phyloP scores from a whole-genome alignment of 805 yeast genomes.

The Candida maesae region DNA sequence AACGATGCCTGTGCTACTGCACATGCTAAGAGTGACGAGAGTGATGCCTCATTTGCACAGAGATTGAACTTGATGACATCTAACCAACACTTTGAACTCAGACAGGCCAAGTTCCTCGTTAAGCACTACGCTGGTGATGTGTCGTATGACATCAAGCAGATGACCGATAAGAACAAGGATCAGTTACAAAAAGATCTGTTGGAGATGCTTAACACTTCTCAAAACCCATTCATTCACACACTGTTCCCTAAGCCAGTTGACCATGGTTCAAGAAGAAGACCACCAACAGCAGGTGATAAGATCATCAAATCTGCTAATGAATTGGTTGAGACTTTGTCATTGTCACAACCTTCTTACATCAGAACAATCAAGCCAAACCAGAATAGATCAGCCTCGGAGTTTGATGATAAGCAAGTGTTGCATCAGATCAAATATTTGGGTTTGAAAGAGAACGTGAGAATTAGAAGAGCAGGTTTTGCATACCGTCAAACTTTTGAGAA shows the following conservation, averaged over 20 bases:
- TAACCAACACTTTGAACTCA: slow-evolving; percentile 84
- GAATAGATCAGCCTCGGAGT: slow-evolving; percentile 84
- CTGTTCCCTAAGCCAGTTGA: slow-evolving; percentile 66
- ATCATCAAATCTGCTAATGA: slow-evolving; percentile 89
- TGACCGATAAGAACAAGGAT: slow-evolving; percentile 97
- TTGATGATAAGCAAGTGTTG: slow-evolving; percentile 81
- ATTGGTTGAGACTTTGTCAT: slow-evolving; percentile 82
- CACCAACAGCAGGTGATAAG: slow-evolving; percentile 95
- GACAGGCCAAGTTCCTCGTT: slow-evolving; percentile 82
- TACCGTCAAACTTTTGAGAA: slow-evolving; percentile 95
- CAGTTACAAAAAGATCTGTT: slow-evolving; percentile 84
- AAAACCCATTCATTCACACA: slow-evolving; percentile 54
- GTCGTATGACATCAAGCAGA: slow-evolving; percentile 78
- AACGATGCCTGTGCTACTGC: slow-evolving; percentile 98
- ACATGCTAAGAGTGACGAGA: slow-evolving; percentile 94
- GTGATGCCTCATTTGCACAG: slow-evolving; percentile 94
- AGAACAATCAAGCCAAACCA: slow-evolving; percentile 98
- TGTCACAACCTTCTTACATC: slow-evolving; percentile 92
- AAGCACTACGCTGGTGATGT: slow-evolving; percentile 99
- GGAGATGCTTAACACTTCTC: slow-evolving; percentile 70
- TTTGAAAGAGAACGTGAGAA: slow-evolving; percentile 92
- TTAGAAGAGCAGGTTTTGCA: slow-evolving; percentile 98
- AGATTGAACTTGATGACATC: slow-evolving; percentile 78
- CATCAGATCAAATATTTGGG: slow-evolving; percentile 97
- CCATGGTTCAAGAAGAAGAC: slow-evolving; percentile 70